A percentile compares a stretch with the other conserved stretches of the same genome.
Evolutionary conservation across 257 asterid genomes (phyloP).

Genomic region (Solanum corneliomulleri): DNA sequence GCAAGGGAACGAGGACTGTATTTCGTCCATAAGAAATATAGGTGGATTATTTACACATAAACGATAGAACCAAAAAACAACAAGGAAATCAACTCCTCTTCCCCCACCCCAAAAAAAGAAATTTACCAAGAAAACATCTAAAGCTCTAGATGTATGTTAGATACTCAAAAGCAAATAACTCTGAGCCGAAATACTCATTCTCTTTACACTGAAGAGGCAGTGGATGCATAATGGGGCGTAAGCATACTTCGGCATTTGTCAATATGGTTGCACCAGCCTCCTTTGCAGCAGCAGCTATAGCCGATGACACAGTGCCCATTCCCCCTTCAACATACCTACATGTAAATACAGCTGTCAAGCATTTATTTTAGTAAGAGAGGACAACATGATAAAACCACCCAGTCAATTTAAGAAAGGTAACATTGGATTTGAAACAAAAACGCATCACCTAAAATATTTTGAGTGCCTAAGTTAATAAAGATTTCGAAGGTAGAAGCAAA

Average conservation of each 20-base stretch:
- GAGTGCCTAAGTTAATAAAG: not conserved
- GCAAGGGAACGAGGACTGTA: not conserved
- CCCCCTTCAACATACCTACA: constrained; percentile 96
- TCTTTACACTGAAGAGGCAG: not conserved
- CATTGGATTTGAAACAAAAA: not conserved
- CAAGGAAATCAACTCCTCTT: not conserved
- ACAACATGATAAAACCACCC: constrained; percentile 1
- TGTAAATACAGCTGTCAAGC: constrained; percentile 5
- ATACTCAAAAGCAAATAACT: not conserved
- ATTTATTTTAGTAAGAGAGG: not conserved
- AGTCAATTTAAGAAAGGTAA: not conserved
- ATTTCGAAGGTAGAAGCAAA: not conserved
- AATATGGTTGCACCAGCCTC: constrained; percentile 85
- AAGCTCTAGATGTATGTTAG: not conserved
- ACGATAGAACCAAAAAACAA: not conserved
- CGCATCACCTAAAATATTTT: not conserved
- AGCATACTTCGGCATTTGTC: constrained; percentile 72
- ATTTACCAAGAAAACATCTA: not conserved
- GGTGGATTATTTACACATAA: not conserved
- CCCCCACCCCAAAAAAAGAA: not conserved
- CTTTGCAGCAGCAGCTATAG: constrained; percentile 66
- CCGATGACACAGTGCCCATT: constrained; percentile 91
- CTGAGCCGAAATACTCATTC: not conserved
- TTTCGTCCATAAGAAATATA: not conserved
- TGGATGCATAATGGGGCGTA: not conserved